phyloP scores from a whole-genome alignment of 163 green algal genomes.

The Scenedesmus sp. region DNA sequence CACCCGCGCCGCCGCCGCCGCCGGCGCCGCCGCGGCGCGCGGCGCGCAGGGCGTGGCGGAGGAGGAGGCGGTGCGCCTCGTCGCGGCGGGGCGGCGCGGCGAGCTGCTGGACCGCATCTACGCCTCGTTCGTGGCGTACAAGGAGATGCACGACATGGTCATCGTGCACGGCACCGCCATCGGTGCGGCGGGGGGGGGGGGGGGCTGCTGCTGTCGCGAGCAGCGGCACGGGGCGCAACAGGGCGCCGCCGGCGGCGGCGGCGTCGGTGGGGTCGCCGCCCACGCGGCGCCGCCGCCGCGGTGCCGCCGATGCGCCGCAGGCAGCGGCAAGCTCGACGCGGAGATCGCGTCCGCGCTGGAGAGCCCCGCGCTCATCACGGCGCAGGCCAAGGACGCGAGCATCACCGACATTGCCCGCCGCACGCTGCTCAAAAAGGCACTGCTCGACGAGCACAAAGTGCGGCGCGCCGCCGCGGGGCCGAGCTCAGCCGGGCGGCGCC shows the following conservation, averaged over 20 bases:
- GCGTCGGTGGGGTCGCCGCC: neutral
- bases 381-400: neutral
- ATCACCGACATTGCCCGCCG: neutral
- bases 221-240: neutral
- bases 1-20: slow-evolving; percentile 40
- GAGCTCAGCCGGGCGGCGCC: no score
- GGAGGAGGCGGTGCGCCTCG: slow-evolving; percentile 50
- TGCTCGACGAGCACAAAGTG: slow-evolving; percentile 39
- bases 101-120: slow-evolving; percentile 77
- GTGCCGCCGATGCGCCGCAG: neutral
- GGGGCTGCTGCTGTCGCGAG: no score
- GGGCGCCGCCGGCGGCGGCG: neutral
- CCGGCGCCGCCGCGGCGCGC: neutral
- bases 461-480: no score
- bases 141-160: slow-evolving; percentile 64
- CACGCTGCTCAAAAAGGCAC: slow-evolving; percentile 27
- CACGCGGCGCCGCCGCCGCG: neutral
- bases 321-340: slow-evolving; percentile 67
- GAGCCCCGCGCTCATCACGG: slow-evolving; percentile 21
- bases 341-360: slow-evolving; percentile 63
- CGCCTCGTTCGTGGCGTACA: slow-evolving; percentile 33
- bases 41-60: slow-evolving; percentile 66
- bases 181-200: slow-evolving; percentile 24
- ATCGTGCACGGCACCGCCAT: slow-evolving; percentile 64
- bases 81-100: slow-evolving; percentile 58